Conservation (phyloP, 192 early-diverging fungal species). For the Backusella psychrophila region DNA sequence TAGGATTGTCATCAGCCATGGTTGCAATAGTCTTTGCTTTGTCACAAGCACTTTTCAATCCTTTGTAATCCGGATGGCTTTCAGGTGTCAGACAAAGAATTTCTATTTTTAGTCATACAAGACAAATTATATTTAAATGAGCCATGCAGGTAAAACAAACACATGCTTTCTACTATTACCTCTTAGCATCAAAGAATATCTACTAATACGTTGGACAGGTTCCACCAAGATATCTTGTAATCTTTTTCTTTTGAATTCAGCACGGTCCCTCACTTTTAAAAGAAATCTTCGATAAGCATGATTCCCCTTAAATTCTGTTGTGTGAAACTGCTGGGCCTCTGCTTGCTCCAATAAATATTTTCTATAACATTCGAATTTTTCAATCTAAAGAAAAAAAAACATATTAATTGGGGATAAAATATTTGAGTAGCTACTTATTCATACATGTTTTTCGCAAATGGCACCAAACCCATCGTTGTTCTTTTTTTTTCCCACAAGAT, state of each 20-base stretch:
- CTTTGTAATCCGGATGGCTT: constrained; percentile 24
- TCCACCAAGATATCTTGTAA: constrained; percentile 38
- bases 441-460: constrained; percentile 39
- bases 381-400: constrained; percentile 43
- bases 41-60: constrained; percentile 15
- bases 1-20: constrained; percentile 38
- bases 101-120: constrained; percentile 14
- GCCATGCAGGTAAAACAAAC: background rate
- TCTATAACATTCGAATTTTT: constrained; percentile 59
- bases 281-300: constrained; percentile 51
- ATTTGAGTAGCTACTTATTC: background rate
- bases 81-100: constrained; percentile 25
- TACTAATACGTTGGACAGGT: constrained; percentile 37
- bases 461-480: constrained; percentile 35
- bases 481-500: constrained; percentile 38
- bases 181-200: constrained; percentile 38
- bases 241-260: constrained; percentile 55
- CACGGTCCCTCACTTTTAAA: constrained; percentile 51
- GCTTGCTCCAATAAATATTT: constrained; percentile 62
- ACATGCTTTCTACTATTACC: constrained; percentile 12
- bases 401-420: background rate
- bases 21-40: constrained; percentile 32
- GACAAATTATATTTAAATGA: background rate
- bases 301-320: constrained; percentile 52
- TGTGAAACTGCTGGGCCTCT: constrained; percentile 51